Evolutionary conservation across 2,329 filamentous ascomycete genomes (phyloP).

Genomic region (Arthrocladium fulminans): DNA sequence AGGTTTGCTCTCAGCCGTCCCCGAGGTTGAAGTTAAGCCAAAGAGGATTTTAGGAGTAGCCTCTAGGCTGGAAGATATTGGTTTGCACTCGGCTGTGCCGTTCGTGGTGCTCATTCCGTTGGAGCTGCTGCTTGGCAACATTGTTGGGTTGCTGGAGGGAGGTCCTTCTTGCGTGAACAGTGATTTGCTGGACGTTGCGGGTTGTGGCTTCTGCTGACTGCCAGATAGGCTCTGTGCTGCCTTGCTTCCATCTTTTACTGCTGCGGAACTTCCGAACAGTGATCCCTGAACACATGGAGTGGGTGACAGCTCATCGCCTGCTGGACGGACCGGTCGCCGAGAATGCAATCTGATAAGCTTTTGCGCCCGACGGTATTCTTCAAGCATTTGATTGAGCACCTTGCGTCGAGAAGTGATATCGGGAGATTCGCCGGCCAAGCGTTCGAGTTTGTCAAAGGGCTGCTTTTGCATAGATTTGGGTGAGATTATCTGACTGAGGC

Average conservation of each 20-base stretch:
- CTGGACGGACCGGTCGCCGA: neutral
- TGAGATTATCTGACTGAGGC: constrained; percentile 28
- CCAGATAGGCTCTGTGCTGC: too few species aligned
- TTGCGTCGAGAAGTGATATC: neutral
- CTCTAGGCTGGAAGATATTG: neutral
- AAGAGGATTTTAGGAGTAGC: neutral
- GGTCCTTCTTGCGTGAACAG: too few species aligned
- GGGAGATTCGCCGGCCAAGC: neutral
- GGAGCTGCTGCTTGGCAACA: neutral
- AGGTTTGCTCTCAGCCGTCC: too few species aligned
- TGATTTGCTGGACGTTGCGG: too few species aligned
- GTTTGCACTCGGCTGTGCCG: neutral
- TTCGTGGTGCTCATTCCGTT: neutral
- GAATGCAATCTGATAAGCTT: neutral
- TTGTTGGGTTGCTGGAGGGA: too few species aligned
- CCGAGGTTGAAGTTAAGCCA: too few species aligned
- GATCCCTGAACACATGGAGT: too few species aligned
- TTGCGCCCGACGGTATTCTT: neutral
- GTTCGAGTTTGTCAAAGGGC: neutral
- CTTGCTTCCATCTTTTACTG: too few species aligned
- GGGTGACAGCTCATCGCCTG: neutral
- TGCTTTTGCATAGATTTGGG: constrained; percentile 12
- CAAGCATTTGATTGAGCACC: neutral
- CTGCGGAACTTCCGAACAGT: too few species aligned
- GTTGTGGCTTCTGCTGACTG: too few species aligned